A percentile compares a stretch with the other conserved stretches of the same genome.
These are phyloP conservation scores for Suhomyces bolitotheri DNA, from an alignment of 1,139 yeast genomes.

Conservation along the genomic window DNA sequence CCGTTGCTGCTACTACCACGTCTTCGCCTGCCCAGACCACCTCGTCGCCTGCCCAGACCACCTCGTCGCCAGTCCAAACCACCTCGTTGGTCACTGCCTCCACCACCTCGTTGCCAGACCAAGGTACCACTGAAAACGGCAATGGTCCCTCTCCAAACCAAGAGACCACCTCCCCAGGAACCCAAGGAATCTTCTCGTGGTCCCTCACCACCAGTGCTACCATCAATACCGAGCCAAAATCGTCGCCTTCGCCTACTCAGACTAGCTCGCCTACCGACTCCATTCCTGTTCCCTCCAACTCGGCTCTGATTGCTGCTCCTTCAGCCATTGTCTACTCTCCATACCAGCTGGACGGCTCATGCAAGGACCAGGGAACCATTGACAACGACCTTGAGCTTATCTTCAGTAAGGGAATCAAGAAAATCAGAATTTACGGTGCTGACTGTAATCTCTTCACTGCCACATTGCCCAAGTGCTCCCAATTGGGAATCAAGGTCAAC, in stretches of 20 bases:
- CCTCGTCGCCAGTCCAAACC: conserved; percentile 1
- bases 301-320: conserved; percentile 41
- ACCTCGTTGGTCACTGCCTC: conserved; percentile 14
- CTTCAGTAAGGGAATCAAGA: conserved; percentile 57
- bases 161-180: not conserved
- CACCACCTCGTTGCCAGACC: conserved; percentile 4
- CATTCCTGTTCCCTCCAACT: conserved; percentile 23
- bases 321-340: conserved; percentile 76
- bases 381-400: conserved; percentile 60
- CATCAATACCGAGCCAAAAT: conserved; percentile 9
- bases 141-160: conserved; percentile 1
- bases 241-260: not conserved
- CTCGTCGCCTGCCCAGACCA: conserved; percentile 1
- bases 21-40: not conserved
- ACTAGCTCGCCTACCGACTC: conserved; percentile 13
- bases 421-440: conserved; percentile 78
- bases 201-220: conserved; percentile 12
- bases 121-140: not conserved
- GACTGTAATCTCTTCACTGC: conserved; percentile 74
- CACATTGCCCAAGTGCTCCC: conserved; percentile 60
- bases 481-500: conserved; percentile 68
- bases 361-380: conserved; percentile 61
- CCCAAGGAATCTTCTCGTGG: not conserved
- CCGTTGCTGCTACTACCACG: not conserved
- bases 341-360: conserved; percentile 63